A percentile compares a stretch with the other conserved stretches of the same genome.
Evolutionary conservation across 2,329 filamentous ascomycete genomes (phyloP).

Genomic region (Raffaelea deltoideospora): DNA sequence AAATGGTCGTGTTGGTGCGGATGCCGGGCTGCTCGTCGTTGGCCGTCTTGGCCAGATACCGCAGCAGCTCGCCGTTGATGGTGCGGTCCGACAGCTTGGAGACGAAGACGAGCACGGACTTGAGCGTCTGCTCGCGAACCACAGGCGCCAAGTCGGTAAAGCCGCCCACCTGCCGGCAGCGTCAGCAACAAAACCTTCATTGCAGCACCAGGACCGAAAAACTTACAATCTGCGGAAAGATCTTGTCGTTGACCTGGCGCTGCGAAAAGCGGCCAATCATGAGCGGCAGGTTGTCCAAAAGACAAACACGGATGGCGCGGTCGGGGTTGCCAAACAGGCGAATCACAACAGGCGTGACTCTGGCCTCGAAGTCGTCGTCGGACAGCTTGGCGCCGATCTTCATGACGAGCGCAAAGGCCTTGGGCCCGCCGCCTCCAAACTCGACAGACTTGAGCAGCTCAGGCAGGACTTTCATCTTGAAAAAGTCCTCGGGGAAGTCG

Average conservation of each 20-base stretch:
- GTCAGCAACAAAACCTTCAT: background rate
- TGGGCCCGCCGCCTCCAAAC: slow-evolving; percentile 87
- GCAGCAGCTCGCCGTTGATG: slow-evolving; percentile 84
- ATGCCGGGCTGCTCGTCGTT: slow-evolving; percentile 98
- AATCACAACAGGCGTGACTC: slow-evolving; percentile 73
- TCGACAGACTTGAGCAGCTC: slow-evolving; percentile 98
- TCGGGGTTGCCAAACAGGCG: slow-evolving; percentile 84
- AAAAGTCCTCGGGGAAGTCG: slow-evolving; percentile 95
- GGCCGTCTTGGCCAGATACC: slow-evolving; percentile 83
- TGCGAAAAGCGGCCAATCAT: slow-evolving; percentile 88
- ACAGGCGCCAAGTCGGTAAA: slow-evolving; percentile 86
- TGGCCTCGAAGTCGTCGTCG: slow-evolving; percentile 76
- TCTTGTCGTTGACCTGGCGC: slow-evolving; percentile 86
- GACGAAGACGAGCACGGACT: slow-evolving; percentile 78
- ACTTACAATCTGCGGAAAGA: slow-evolving; percentile 79
- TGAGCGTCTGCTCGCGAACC: slow-evolving; percentile 89
- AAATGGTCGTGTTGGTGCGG: slow-evolving; percentile 95
- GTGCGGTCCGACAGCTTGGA: slow-evolving; percentile 81
- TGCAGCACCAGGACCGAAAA: background rate
- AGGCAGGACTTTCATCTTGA: slow-evolving; percentile 90
- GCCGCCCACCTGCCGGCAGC: slow-evolving; percentile 55
- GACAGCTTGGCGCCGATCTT: slow-evolving; percentile 81
- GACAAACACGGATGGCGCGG: slow-evolving; percentile 75
- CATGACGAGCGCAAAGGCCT: slow-evolving; percentile 75
- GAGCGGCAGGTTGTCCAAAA: slow-evolving; percentile 72